phyloP scores from a whole-genome alignment of 805 yeast species.

The Trichomonascus vanleenenianus region DNA sequence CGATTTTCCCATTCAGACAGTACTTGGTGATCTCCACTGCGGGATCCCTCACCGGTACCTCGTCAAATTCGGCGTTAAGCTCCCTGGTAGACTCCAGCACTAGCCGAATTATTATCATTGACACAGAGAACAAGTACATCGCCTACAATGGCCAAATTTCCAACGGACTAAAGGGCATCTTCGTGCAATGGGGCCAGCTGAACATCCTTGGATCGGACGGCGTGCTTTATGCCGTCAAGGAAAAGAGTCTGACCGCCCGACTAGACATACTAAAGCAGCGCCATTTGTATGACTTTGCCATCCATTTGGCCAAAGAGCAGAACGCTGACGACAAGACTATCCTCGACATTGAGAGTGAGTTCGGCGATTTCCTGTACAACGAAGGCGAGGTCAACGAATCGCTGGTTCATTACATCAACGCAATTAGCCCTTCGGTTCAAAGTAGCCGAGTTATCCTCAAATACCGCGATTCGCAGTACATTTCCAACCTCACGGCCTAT shows the following conservation, averaged over 20 bases:
- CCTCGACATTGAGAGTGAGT: conserved; percentile 42
- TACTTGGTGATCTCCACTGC: conserved; percentile 55
- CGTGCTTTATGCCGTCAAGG: conserved; percentile 56
- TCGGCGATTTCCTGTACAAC: conserved; percentile 66
- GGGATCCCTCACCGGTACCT: conserved; percentile 24
- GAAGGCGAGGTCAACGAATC: conserved; percentile 64
- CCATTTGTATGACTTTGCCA: conserved; percentile 65
- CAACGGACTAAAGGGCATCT: conserved; percentile 50
- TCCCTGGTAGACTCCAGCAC: conserved; percentile 29
- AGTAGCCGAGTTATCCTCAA: conserved; percentile 73
- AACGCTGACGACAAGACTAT: conserved; percentile 26
- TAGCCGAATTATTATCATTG: conserved; percentile 58
- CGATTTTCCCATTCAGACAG: conserved; percentile 41
- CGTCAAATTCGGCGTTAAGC: conserved; percentile 12
- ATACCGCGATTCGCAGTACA: conserved; percentile 70
- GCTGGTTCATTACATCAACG: conserved; percentile 61
- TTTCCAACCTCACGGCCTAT: conserved; percentile 53
- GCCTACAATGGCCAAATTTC: conserved; percentile 66
- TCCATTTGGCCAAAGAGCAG: conserved; percentile 47
- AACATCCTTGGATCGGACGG: conserved; percentile 71
- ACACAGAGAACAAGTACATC: conserved; percentile 58
- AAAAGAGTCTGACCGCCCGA: conserved; percentile 59
- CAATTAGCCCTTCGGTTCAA: conserved; percentile 42
- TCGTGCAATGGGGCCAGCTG: conserved; percentile 48
- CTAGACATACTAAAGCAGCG: conserved; percentile 60